Conservation (phyloP, 352 stramenopile species). For the Elongisporangium prolatum region DNA sequence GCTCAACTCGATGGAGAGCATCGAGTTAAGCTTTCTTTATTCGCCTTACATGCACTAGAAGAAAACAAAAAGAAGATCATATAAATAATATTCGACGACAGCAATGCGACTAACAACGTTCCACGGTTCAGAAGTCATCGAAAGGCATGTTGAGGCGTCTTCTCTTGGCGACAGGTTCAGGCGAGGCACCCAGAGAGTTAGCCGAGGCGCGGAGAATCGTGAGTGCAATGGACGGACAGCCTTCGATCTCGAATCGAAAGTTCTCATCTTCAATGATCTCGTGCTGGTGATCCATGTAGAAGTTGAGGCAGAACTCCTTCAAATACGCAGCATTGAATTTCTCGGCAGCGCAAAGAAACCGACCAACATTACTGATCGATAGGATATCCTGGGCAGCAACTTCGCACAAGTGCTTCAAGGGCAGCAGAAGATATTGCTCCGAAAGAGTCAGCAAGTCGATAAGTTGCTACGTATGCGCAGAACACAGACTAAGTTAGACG, state of each 20-base stretch:
- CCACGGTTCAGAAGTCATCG: slow-evolving; percentile 54
- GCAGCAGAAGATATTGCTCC: slow-evolving; percentile 76
- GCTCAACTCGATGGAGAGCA: too few relatives aligned
- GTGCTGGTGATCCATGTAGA: slow-evolving; percentile 69
- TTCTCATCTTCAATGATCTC: slow-evolving; percentile 82
- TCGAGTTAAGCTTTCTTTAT: too few relatives aligned
- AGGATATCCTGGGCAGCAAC: slow-evolving; percentile 65
- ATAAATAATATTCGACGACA: slow-evolving; percentile 4
- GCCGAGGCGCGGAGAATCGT: slow-evolving; percentile 68
- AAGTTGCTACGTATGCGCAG: slow-evolving; percentile 51
- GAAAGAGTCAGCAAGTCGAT: slow-evolving; percentile 77
- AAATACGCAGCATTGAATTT: slow-evolving; percentile 82
- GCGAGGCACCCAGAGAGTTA: slow-evolving; percentile 18
- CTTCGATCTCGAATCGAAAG: slow-evolving; percentile 80
- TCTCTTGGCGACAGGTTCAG: slow-evolving; percentile 53
- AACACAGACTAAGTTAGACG: neutral
- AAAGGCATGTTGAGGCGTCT: slow-evolving; percentile 81
- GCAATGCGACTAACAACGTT: slow-evolving; percentile 2
- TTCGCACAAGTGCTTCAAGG: slow-evolving; percentile 77
- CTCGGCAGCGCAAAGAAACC: slow-evolving; percentile 74
- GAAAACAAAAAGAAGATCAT: slow-evolving; percentile 4
- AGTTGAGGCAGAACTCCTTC: slow-evolving; percentile 78
- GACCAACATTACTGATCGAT: slow-evolving; percentile 66
- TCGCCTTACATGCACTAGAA: slow-evolving; percentile 7
- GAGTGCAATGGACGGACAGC: slow-evolving; percentile 66